Evolutionary conservation across 1,284 basidiomycete genomes (phyloP), one percentile per base, ranked within the genome.

Genomic region (Ceratobasidium sp.): DNA sequence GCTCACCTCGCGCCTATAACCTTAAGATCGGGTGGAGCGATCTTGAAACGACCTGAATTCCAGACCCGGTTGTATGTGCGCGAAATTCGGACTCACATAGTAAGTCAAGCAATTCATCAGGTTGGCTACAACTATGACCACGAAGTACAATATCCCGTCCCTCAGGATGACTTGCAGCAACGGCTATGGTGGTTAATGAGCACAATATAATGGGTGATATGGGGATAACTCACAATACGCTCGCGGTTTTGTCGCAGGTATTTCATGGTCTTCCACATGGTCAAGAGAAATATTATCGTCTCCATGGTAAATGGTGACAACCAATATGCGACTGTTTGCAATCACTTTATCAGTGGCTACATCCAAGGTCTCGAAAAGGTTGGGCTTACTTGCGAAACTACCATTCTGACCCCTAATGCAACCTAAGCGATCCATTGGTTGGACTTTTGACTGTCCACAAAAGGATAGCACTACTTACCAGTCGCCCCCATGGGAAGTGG

Each of bases 1-100:
- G 17, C 71, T 9, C 44, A 73, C 71, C 71, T 73, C 2, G 71
- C 71, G n/a, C 71, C 71, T 3, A 73, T 73, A 3, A 73, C 59
- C 17, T 63, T 63, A 11, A 73, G 47, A 50, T 63, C 59, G 15
- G 33, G 47, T 15, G 57, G 45, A 15, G 71, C 71, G 19, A 73
- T n/a, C 71, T 73, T 53, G 17, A 6, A 41, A 9, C 9, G 53
- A 29, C n/a, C 19, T 11, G 9, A 48, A 27, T 22, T 24, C 11
- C 48, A 45, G 41, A 15, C 15, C 19, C 7, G 17, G 19, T n/a
- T 29, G 29, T 29, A 47, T 31, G 15, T 6, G 8, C 11, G 19
- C 19, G 2, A 19, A 27, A 8, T 36, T 22, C 31, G 29, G 17
- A 72, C 67, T 22, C 44, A 63, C 71, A 41, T 63, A 73, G 27